These are phyloP conservation scores for Clonostachys byssicola DNA, from an alignment of 2,329 filamentous ascomycete genomes.

Conservation along the genomic window DNA sequence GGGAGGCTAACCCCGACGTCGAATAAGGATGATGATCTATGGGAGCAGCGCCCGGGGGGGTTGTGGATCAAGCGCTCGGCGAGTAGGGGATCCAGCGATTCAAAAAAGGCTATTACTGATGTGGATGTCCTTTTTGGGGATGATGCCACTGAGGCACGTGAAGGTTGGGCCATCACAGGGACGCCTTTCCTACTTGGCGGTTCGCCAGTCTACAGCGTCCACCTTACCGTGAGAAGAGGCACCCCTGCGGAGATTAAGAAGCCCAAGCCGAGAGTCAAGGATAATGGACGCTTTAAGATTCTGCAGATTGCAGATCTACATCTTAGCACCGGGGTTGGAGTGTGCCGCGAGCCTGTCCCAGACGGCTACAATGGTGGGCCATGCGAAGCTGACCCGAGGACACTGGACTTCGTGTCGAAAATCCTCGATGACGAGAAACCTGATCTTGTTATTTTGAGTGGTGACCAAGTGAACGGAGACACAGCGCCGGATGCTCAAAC, in stretches of 20 bases:
- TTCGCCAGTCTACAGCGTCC: slow-evolving; percentile 56
- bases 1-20: slow-evolving; percentile 64
- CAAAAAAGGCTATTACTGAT: slow-evolving; percentile 69
- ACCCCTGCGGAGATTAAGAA: slow-evolving; percentile 59
- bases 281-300: slow-evolving; percentile 95
- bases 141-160: slow-evolving; percentile 84
- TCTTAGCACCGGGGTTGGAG: slow-evolving; percentile 82
- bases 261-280: slow-evolving; percentile 71
- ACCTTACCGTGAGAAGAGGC: slow-evolving; percentile 76
- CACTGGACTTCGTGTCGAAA: slow-evolving; percentile 80
- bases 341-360: slow-evolving; percentile 83
- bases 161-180: slow-evolving; percentile 77
- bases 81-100: slow-evolving; percentile 71
- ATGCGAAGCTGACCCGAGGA: slow-evolving; percentile 89
- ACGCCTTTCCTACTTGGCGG: slow-evolving; percentile 61
- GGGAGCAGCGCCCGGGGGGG: slow-evolving; percentile 74
- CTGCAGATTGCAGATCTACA: slow-evolving; percentile 95
- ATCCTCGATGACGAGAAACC: slow-evolving; percentile 91
- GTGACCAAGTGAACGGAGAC: slow-evolving; percentile 94
- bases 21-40: slow-evolving; percentile 46
- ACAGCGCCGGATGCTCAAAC: slow-evolving; percentile 88
- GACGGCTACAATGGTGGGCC: slow-evolving; percentile 65
- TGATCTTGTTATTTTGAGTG: slow-evolving; percentile 85
- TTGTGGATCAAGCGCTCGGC: slow-evolving; percentile 78
- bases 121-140: slow-evolving; percentile 86